These are phyloP conservation scores for Verticillium isaacii DNA, from an alignment of 2,329 filamentous ascomycete species.

Conservation along the genomic window DNA sequence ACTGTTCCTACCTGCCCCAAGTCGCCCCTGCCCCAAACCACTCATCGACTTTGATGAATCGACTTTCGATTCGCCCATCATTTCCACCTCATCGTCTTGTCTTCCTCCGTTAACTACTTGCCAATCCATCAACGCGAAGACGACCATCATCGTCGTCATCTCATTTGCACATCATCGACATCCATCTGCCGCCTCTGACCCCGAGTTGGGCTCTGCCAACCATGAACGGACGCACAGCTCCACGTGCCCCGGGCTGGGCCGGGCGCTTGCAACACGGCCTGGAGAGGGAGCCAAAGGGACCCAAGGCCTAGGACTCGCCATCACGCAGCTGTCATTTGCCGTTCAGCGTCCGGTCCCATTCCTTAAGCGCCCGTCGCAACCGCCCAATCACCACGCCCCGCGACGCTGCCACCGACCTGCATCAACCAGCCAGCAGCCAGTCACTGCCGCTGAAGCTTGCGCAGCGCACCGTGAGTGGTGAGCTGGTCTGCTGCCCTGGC, in stretches of 20 bases:
- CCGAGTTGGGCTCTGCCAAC: not conserved
- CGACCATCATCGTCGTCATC: not conserved
- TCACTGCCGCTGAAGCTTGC: slow-evolving; percentile 6
- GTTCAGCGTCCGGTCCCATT: not conserved
- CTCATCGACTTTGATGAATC: not conserved
- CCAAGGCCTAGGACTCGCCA: not conserved
- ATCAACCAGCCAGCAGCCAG: slow-evolving; percentile 5
- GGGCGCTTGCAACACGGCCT: not conserved
- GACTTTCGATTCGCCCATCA: not conserved
- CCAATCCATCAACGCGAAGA: not conserved
- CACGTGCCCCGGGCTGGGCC: not conserved
- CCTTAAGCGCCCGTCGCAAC: slow-evolving; percentile 12
- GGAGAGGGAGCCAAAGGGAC: not conserved
- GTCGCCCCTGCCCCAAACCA: not conserved
- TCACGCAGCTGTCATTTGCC: not conserved
- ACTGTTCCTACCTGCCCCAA: not conserved
- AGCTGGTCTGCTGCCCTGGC: not conserved
- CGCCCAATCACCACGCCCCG: slow-evolving; percentile 13
- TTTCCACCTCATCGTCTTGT: not conserved
- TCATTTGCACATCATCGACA: not conserved
- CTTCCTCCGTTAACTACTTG: not conserved
- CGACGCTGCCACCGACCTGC: not conserved
- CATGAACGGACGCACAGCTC: not conserved
- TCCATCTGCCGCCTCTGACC: not conserved
- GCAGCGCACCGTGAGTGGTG: slow-evolving; percentile 1